Percentiles rank a stretch among this genome's conserved stretches.
These are phyloP conservation scores for Phytophthora nicotianae DNA, from an alignment of 352 stramenopile genomes.

Conservation along the genomic window DNA sequence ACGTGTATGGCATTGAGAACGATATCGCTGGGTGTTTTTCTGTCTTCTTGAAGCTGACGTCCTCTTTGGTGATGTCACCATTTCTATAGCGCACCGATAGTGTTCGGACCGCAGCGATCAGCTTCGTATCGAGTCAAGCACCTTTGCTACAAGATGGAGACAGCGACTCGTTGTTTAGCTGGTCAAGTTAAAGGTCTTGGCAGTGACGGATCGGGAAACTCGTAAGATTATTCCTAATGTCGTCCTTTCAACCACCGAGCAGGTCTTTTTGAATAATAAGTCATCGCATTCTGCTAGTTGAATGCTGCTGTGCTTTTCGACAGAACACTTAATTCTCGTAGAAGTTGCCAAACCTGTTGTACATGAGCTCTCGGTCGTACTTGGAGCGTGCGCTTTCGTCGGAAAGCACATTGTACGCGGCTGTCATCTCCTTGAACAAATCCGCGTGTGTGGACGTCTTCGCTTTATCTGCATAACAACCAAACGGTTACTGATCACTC, in stretches of 20 bases:
- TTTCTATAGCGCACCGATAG: too few species aligned
- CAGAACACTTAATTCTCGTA: constrained; percentile 38
- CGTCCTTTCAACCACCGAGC: background rate
- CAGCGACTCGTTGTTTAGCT: too few species aligned
- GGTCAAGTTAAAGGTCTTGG: too few species aligned
- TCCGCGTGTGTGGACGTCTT: constrained; percentile 65
- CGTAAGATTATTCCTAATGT: too few species aligned
- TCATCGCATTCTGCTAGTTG: constrained; percentile 7
- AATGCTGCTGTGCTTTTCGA: constrained; percentile 4
- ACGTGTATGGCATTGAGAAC: too few species aligned
- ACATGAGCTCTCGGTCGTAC: constrained; percentile 79
- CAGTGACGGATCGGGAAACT: too few species aligned
- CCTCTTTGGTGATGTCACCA: too few species aligned
- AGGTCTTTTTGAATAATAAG: constrained; percentile 15
- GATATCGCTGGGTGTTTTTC: too few species aligned
- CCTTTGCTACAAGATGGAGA: too few species aligned
- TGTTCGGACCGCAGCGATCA: too few species aligned
- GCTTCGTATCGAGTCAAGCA: too few species aligned
- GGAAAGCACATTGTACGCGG: constrained; percentile 84
- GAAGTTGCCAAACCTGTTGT: constrained; percentile 59
- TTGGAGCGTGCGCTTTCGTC: constrained; percentile 55
- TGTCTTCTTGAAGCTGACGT: too few species aligned
- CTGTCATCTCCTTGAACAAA: constrained; percentile 88
- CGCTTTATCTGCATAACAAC: constrained; percentile 62
- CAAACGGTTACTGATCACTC: background rate